Percentiles rank a stretch among this genome's conserved stretches.
These are phyloP conservation scores for Amauroascus niger DNA, from an alignment of 2,329 filamentous ascomycete genomes.

Conservation along the genomic window DNA sequence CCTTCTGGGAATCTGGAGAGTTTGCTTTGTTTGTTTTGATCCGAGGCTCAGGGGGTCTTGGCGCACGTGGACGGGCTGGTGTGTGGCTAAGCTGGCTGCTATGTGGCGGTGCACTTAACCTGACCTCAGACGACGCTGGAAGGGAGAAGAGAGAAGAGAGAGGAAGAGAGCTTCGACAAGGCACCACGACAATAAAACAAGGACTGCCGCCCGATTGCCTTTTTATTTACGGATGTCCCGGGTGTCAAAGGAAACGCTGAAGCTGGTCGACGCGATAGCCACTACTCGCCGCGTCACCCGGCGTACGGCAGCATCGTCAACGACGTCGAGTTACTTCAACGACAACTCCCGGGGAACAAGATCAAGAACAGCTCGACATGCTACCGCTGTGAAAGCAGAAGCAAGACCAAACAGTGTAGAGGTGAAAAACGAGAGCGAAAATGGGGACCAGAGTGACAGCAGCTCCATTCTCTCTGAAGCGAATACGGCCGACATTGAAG, in stretches of 20 bases:
- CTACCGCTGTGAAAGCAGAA: conserved; percentile 29
- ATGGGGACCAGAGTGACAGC: conserved; percentile 20
- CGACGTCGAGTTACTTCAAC: conserved; percentile 7
- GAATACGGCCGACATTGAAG: conserved; percentile 49
- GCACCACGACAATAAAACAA: no score
- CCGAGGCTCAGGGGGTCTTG: neutral
- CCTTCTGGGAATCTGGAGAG: no score
- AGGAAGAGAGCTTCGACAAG: no score
- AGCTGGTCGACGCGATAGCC: conserved; percentile 44
- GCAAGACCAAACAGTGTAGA: conserved; percentile 17
- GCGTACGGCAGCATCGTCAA: conserved; percentile 1
- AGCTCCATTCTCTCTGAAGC: conserved; percentile 30
- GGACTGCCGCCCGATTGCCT: no score
- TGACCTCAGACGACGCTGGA: neutral
- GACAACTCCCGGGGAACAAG: neutral
- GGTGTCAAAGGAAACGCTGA: conserved; percentile 49
- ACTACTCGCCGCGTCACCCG: conserved; percentile 26
- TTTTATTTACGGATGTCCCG: neutral
- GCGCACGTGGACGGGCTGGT: neutral
- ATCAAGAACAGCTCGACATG: neutral
- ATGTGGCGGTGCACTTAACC: conserved; percentile 1
- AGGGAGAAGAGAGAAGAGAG: no score
- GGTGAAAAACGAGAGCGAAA: neutral
- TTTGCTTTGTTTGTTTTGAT: conserved; percentile 7
- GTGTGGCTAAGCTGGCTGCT: neutral